A percentile compares a stretch with the other conserved stretches of the same genome.
Conservation (phyloP, 1,284 basidiomycete genomes). For the Papiliotrema laurentii region DNA sequence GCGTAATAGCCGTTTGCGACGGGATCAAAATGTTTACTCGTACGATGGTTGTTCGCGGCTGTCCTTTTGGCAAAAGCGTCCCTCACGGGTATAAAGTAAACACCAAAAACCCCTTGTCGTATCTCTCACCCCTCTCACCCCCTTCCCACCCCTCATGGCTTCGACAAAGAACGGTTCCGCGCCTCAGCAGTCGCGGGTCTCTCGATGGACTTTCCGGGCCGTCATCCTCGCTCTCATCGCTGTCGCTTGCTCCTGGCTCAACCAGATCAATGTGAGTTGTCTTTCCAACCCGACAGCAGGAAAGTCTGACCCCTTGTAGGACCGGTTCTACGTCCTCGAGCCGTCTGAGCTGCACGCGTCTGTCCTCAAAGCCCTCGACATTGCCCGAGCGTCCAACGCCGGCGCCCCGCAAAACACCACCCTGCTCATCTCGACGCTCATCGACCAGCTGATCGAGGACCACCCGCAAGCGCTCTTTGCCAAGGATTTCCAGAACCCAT, state of each 20-base stretch:
- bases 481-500: slow-evolving; percentile 52
- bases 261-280: slow-evolving; percentile 8
- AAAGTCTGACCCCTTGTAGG: neutral
- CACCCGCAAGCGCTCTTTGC: slow-evolving; percentile 62
- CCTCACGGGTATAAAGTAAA: too few relatives aligned
- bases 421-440: slow-evolving; percentile 56
- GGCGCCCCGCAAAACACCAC: slow-evolving; percentile 55
- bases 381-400: slow-evolving; percentile 38
- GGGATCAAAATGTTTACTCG: too few relatives aligned
- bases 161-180: too few relatives aligned
- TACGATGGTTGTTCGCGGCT: too few relatives aligned
- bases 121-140: too few relatives aligned
- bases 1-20: too few relatives aligned
- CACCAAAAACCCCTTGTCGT: too few relatives aligned
- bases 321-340: slow-evolving; percentile 65
- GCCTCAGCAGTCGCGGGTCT: too few relatives aligned
- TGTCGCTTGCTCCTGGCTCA: slow-evolving; percentile 3
- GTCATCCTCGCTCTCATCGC: slow-evolving; percentile 2
- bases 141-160: too few relatives aligned
- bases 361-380: slow-evolving; percentile 64
- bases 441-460: slow-evolving; percentile 67
- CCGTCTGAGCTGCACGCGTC: slow-evolving; percentile 62
- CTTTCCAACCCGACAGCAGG: neutral
- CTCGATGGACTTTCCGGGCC: slow-evolving; percentile 3
- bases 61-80: too few relatives aligned